Conservation (phyloP, 2,329 filamentous ascomycete genomes). For the Paecilomyces variotii region DNA sequence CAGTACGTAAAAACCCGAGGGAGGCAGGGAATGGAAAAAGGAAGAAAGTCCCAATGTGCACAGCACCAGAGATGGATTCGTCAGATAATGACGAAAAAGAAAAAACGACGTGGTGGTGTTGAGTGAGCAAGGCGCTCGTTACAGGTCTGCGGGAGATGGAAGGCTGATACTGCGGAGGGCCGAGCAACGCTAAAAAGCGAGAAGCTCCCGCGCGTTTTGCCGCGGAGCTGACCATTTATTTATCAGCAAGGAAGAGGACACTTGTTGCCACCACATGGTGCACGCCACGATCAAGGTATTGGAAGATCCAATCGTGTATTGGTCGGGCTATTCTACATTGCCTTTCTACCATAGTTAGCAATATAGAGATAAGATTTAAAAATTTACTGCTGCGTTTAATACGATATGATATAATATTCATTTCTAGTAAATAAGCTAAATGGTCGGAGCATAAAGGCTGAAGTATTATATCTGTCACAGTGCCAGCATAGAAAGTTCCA, state of each 20-base stretch:
- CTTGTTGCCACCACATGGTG: constrained; percentile 1
- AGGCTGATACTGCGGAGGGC: background rate
- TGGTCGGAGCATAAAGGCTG: no score
- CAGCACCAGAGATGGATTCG: background rate
- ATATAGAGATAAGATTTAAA: background rate
- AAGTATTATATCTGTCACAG: no score
- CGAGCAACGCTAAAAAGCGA: background rate
- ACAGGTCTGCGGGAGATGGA: background rate
- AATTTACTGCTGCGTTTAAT: no score
- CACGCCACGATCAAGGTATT: background rate
- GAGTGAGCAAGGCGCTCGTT: background rate
- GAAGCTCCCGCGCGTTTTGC: background rate
- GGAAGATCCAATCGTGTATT: background rate
- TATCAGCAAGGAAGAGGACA: constrained; percentile 3
- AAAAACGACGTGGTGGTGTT: constrained; percentile 1
- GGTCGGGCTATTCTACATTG: background rate
- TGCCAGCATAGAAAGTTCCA: no score
- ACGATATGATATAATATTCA: no score
- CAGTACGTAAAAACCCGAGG: background rate
- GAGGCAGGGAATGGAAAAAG: background rate
- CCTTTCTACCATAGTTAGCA: background rate
- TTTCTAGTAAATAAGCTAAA: no score
- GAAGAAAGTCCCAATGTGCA: background rate
- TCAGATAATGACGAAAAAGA: background rate
- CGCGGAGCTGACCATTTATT: background rate